phyloP scores from a whole-genome alignment of 305 asterid species.

The Fraxinus latifolia region DNA sequence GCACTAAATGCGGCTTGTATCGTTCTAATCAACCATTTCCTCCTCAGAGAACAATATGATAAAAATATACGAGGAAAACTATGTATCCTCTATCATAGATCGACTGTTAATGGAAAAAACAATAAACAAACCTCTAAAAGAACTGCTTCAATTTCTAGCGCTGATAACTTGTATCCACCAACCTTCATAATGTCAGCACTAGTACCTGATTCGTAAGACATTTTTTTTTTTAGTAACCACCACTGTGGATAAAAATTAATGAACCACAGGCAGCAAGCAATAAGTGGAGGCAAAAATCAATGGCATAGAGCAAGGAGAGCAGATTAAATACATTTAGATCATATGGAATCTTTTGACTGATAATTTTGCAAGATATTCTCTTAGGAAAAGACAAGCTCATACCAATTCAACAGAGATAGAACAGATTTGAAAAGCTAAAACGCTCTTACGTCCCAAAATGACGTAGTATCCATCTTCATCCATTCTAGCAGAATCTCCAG shows the following conservation, averaged over 20 bases:
- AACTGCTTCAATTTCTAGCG: constrained; percentile 92
- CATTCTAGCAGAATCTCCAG: constrained; percentile 86
- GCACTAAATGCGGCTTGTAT: neutral
- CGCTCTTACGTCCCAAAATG: constrained; percentile 91
- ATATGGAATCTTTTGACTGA: neutral
- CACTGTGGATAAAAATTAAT: neutral
- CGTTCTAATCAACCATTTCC: neutral
- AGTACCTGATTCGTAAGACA: constrained; percentile 55
- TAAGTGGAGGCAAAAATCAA: neutral
- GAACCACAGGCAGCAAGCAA: neutral
- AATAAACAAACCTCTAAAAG: constrained; percentile 68
- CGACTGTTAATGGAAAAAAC: neutral
- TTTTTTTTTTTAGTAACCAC: neutral
- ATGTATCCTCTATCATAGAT: neutral
- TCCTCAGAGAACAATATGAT: neutral
- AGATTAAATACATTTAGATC: neutral
- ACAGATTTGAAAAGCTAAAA: neutral
- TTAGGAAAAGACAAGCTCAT: neutral
- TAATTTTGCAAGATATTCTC: neutral
- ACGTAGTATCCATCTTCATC: constrained; percentile 89
- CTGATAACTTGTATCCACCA: constrained; percentile 92
- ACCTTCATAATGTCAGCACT: constrained; percentile 97
- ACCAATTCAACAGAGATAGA: neutral
- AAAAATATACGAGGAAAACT: neutral
- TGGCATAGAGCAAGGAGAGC: neutral